Evolutionary conservation across 169 alveolate genomes (phyloP), one percentile per base, ranked within the genome.

Genomic region (Plasmodium coatneyi): DNA sequence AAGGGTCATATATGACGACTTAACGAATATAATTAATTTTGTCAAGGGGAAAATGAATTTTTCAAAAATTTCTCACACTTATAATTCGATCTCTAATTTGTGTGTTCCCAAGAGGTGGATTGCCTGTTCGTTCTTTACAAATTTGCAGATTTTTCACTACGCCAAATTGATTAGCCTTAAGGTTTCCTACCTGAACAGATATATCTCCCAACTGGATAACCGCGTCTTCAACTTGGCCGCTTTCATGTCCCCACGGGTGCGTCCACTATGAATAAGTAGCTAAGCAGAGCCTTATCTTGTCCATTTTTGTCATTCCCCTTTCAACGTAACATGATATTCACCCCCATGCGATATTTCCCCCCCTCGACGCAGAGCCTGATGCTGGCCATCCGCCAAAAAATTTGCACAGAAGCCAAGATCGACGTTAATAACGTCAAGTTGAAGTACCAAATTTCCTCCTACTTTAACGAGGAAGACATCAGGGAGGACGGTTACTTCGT

Each of bases 91-190:
- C 28, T 28, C 49, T 4, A 89, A 89, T 79, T 79, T 89, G 32
- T 89, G 80, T 34, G 82, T 89, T 1, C 94, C 94, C 10, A 89
- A 60, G 76, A 89, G 71, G 49, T 89, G 94, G 94, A 89, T 79
- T 41, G 72, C 56, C 2, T 22, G 72, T 89, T 89, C 94, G 16
- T 89, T 89, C 22, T 79, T 34, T 39, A 78, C 94, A 16, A 79
- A 79, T 4, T 25, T 89, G 39, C 94, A 89, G 82, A n/a, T 89
- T 25, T 89, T 89, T 25, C 83, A 89, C 34, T 89, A 25, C 49
- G 89, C 89, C 12, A 89, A 60, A 66, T 70, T 89, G 71, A 54
- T 89, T 25, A 28, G 72, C 46, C 71, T 46, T 10, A 89, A 89
- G 36, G 54, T 89, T 89, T 54, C 87, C 32, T 70, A 89, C 78